Conservation (phyloP, 1,284 basidiomycete genomes). For the Naganishia sp. region DNA sequence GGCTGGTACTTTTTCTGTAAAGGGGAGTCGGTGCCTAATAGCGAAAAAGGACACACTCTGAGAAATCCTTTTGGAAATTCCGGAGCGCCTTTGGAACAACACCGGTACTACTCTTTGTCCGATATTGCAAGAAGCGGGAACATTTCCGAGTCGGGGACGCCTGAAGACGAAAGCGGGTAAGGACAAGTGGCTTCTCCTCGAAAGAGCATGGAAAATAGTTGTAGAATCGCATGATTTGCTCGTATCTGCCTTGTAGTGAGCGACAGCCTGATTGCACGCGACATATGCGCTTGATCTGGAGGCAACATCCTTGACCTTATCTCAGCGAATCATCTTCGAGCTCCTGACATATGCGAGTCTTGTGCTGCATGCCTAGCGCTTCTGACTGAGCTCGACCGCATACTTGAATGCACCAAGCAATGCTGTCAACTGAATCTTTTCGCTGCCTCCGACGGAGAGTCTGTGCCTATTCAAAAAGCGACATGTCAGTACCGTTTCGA, state of each 20-base stretch:
- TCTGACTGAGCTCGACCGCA: slow-evolving; percentile 66
- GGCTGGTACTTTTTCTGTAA: slow-evolving; percentile 1
- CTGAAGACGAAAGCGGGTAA: neutral
- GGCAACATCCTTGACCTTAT: too few species aligned
- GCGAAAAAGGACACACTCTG: neutral
- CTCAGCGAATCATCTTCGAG: neutral
- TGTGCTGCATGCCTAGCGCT: slow-evolving; percentile 1
- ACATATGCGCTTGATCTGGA: neutral
- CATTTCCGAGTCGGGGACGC: neutral
- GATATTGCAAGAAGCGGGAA: neutral
- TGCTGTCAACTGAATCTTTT: slow-evolving; percentile 92
- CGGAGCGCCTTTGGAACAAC: neutral
- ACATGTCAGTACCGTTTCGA: slow-evolving; percentile 14
- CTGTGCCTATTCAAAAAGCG: slow-evolving; percentile 67
- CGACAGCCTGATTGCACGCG: neutral
- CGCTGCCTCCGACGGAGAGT: slow-evolving; percentile 85
- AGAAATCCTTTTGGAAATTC: neutral
- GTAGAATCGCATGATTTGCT: neutral
- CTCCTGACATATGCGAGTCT: neutral
- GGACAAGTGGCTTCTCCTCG: neutral
- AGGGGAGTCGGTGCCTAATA: neutral
- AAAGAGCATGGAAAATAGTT: neutral
- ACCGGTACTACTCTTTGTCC: neutral
- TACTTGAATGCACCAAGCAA: slow-evolving; percentile 92
- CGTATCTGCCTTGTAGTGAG: neutral